Percentiles rank a stretch among this genome's conserved stretches.
phyloP scores from a whole-genome alignment of 257 asterid genomes.

The Fraxinus cuspidata region DNA sequence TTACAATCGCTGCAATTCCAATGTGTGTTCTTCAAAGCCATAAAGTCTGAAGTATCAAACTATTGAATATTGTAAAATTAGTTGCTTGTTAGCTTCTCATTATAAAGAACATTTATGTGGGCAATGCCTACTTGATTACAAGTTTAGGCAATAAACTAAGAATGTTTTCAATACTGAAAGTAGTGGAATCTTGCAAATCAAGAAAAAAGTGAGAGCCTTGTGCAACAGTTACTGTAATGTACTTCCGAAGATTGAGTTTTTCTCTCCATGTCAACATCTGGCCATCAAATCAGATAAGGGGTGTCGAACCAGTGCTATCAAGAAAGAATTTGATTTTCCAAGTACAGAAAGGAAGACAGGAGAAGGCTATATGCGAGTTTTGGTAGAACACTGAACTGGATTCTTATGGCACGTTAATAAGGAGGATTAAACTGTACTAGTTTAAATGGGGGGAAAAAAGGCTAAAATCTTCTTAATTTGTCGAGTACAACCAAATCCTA shows the following conservation, averaged over 20 bases:
- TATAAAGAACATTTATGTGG: not conserved
- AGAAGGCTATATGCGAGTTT: not conserved
- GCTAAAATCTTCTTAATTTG: not conserved
- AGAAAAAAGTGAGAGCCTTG: not conserved
- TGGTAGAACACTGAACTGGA: not conserved
- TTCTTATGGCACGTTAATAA: not conserved
- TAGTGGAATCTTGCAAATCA: not conserved
- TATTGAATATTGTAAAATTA: not conserved
- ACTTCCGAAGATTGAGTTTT: not conserved
- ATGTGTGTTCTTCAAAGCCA: not conserved
- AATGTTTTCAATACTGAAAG: not conserved
- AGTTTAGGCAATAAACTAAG: not conserved
- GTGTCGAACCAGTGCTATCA: not conserved
- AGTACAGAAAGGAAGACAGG: too few species aligned
- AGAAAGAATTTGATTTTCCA: not conserved
- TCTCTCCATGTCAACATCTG: not conserved
- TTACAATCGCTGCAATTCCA: not conserved
- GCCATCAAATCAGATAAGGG: not conserved
- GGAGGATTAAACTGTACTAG: not conserved
- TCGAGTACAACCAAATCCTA: not conserved
- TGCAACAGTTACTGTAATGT: not conserved
- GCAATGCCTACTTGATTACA: not conserved
- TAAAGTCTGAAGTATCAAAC: not conserved
- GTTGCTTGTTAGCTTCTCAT: not conserved
- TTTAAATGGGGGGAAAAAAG: not conserved